Base-by-base conservation (phyloP, 1,284 basidiomycete species). In the Cutaneotrichosporon cavernicola region DNA sequence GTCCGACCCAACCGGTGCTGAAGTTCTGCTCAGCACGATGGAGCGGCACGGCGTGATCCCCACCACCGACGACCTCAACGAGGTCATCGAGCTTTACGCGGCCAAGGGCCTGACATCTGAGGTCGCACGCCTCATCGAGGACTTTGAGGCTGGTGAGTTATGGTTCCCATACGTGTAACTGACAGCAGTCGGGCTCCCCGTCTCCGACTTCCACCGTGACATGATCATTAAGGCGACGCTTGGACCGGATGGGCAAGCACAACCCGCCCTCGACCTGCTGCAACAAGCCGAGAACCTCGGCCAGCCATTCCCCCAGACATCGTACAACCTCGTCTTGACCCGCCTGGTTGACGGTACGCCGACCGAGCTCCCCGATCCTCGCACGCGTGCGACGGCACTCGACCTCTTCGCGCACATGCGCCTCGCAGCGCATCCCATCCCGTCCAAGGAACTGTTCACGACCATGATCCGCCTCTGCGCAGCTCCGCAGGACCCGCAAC, bases 351-450 rank as follows among this genome's bases (percentile, higher is more conserved):
- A 58, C 51, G 69, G 69, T 2, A 63, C 72, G 3, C 55, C 61
- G 26, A 53, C 57, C 14, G 52, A 55, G 8, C 64, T 71, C n/a
- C 65, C 73, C 13, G 65, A 65, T 52, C 66, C 72, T 36, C 75
- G 65, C 56, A 73, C 62, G 14, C 75, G 69, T 59, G 88, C 89
- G 0, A 87, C 91, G 65, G 93, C 91, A 0, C 97, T 92, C 92
- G 92, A 97, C 72, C 84, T 98, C 30, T 98, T 93, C 77, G 83
- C 90, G 2, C 94, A 98, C 77, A 97, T 97, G 91, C 91, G 97
- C 60, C 91, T 97, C 61, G 89, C 90, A 7, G 92, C 95, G 0
- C 93, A 99, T 74, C 88, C 92, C 0, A 81, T 83, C 2, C 94
- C 96, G 0, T 88, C 90, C 66, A 83, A 84, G 3, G 79, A 85